Evolutionary conservation across 2,329 filamentous ascomycete species (phyloP).

Genomic region (Aspergillus candidus): DNA sequence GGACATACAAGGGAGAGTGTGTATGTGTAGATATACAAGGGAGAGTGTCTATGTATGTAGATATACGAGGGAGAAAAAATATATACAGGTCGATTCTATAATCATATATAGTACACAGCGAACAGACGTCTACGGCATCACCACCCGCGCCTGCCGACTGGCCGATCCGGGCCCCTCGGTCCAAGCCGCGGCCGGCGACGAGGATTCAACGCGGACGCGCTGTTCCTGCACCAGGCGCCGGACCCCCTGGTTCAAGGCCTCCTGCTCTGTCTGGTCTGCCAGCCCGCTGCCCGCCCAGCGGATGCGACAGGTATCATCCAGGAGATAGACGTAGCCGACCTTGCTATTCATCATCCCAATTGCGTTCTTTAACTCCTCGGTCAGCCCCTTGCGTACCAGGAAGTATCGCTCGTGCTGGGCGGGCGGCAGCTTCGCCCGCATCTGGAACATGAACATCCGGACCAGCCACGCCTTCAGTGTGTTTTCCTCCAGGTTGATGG

Average conservation of each 20-base stretch:
- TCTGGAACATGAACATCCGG: conserved; percentile 46
- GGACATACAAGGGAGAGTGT: too few species aligned
- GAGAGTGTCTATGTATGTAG: too few species aligned
- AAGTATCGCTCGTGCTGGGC: conserved; percentile 55
- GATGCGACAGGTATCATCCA: conserved; percentile 82
- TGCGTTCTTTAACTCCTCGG: conserved; percentile 51
- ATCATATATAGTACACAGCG: too few species aligned
- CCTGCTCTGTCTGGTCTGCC: conserved; percentile 36
- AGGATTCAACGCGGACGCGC: conserved; percentile 19
- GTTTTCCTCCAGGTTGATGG: conserved; percentile 85
- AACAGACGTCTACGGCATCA: conserved; percentile 3
- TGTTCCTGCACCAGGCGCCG: conserved; percentile 39
- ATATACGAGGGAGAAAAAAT: too few species aligned
- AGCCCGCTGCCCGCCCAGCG: conserved; percentile 79
- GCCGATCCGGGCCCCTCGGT: conserved; percentile 3
- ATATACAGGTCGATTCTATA: too few species aligned
- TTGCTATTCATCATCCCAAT: conserved; percentile 75
- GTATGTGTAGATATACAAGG: too few species aligned
- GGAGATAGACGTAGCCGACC: conserved; percentile 87
- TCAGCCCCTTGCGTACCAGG: conserved; percentile 52
- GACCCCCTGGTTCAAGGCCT: conserved; percentile 39
- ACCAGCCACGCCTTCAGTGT: conserved; percentile 55
- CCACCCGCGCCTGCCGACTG: conserved; percentile 14
- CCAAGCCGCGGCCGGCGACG: conserved; percentile 18
- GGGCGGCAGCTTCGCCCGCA: conserved; percentile 43